phyloP scores from a whole-genome alignment of 2,329 filamentous ascomycete species.

The Sporothrix globosa region DNA sequence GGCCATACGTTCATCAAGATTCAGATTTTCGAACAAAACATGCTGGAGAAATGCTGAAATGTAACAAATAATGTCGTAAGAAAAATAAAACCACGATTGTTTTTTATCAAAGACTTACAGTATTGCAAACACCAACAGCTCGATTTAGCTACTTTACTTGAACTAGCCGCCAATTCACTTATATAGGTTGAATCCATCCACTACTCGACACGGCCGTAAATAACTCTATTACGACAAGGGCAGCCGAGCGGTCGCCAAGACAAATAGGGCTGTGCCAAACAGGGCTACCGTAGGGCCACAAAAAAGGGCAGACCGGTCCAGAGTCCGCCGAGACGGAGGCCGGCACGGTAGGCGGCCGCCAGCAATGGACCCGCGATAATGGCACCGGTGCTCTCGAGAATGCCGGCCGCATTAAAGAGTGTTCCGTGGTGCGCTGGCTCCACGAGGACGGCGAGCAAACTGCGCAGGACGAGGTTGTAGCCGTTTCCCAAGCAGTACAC shows the following conservation, averaged over 20 bases:
- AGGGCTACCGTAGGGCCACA: constrained; percentile 9
- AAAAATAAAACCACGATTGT: too few species aligned
- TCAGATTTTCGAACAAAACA: too few species aligned
- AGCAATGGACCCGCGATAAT: constrained; percentile 24
- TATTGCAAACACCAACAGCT: too few species aligned
- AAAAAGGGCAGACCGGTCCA: constrained; percentile 28
- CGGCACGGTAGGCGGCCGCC: constrained; percentile 23
- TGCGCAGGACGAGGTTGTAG: constrained; percentile 23
- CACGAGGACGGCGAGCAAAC: constrained; percentile 20
- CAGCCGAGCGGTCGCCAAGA: background rate
- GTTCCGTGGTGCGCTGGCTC: background rate
- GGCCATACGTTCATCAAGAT: too few species aligned
- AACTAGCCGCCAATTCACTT: background rate
- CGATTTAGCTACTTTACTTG: too few species aligned
- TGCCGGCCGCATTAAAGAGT: background rate
- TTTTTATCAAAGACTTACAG: too few species aligned
- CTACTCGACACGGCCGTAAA: constrained; percentile 1
- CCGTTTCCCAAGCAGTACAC: constrained; percentile 24
- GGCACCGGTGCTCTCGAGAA: constrained; percentile 23
- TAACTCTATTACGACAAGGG: background rate
- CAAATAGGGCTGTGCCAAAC: constrained; percentile 9
- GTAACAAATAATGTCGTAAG: too few species aligned
- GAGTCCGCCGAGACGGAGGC: constrained; percentile 17
- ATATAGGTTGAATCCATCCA: background rate
- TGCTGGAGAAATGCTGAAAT: too few species aligned